Base-by-base conservation (phyloP, 2,329 filamentous ascomycete species). In the Colletotrichum acutatum region DNA sequence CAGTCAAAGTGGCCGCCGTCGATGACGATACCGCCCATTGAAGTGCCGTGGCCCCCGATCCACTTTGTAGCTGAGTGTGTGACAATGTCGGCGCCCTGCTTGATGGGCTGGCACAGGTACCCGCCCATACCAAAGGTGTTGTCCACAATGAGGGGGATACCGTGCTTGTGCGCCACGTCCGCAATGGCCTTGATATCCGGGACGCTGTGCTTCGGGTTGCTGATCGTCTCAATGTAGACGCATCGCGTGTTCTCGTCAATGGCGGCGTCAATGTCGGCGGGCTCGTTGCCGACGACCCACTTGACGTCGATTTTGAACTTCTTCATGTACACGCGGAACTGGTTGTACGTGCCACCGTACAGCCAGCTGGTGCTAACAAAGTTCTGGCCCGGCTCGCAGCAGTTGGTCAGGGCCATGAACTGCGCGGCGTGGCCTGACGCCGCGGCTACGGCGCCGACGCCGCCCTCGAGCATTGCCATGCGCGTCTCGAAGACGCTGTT, bases 341-440 rank as follows among this genome's bases (percentile, higher is more conserved):
- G 96, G 85, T 98, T 98, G 87, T 98, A 98, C 12, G 96, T 98
- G 81, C 95, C 95, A 76, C 95, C 95, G 84, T 98, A 98, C 72
- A 98, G 87, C 84, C 97, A 98, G 66, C 92, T 92, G 7, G 95
- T 98, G n/a, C 94, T 93, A 59, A 98, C 90, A 77, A 98, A 97
- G 86, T 98, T 98, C 86, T 98, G 95, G 49, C 95, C 96, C 0
- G 91, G 89, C 72, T 94, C 91, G 5, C 94, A 94, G 22, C 98
- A 91, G 8, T 95, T 92, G 30, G 91, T 88, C 78, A 98, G 92
- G 66, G 95, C 88, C 87, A 98, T 95, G 86, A 98, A 98, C 81
- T 98, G 95, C 3, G 95, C 96, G 1, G 94, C 91, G 83, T 98
- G 95, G 68, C 95, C 95, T 0, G 95, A 97, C 0, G 95, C 88